A percentile compares a stretch with the other conserved stretches of the same genome.
Conservation (phyloP, 2,329 filamentous ascomycete genomes). For the Lachnellula hyalina region DNA sequence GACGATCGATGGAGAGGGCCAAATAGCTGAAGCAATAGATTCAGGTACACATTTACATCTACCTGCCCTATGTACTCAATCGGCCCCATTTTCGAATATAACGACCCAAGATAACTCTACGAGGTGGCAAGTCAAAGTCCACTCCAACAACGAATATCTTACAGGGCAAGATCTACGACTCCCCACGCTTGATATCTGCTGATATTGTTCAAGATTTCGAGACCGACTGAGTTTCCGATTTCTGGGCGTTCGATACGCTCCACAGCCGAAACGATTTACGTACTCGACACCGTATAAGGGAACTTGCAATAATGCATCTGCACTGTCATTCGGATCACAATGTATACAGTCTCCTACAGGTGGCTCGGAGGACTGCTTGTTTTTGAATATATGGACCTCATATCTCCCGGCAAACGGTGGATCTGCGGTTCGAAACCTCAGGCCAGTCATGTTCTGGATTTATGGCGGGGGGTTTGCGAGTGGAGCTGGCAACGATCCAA, state of each 20-base stretch:
- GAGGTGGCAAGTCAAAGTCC: conserved; percentile 35
- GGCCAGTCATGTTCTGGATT: conserved; percentile 32
- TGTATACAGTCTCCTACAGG: conserved; percentile 38
- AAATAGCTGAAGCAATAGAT: conserved; percentile 25
- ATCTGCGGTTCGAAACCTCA: conserved; percentile 5
- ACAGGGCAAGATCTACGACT: conserved; percentile 35
- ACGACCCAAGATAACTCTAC: conserved; percentile 31
- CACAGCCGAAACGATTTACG: conserved; percentile 20
- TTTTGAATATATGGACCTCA: conserved; percentile 49
- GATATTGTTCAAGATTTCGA: conserved; percentile 26
- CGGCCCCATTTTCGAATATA: conserved; percentile 32
- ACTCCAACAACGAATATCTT: conserved; percentile 39
- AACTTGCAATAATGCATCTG: conserved; percentile 37
- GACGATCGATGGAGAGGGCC: conserved; percentile 18
- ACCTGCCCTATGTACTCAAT: conserved; percentile 46
- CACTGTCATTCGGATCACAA: conserved; percentile 38
- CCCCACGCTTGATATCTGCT: not conserved
- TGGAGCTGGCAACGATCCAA: conserved; percentile 18
- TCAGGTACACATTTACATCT: conserved; percentile 29
- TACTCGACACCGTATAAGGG: conserved; percentile 41
- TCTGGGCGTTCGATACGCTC: conserved; percentile 22
- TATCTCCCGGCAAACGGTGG: conserved; percentile 23
- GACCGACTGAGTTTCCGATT: conserved; percentile 44
- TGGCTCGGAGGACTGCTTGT: conserved; percentile 50
- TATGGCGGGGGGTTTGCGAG: conserved; percentile 31